Conservation (phyloP, 768 basidiomycete species). For the Rhodotorula taiwanensis region DNA sequence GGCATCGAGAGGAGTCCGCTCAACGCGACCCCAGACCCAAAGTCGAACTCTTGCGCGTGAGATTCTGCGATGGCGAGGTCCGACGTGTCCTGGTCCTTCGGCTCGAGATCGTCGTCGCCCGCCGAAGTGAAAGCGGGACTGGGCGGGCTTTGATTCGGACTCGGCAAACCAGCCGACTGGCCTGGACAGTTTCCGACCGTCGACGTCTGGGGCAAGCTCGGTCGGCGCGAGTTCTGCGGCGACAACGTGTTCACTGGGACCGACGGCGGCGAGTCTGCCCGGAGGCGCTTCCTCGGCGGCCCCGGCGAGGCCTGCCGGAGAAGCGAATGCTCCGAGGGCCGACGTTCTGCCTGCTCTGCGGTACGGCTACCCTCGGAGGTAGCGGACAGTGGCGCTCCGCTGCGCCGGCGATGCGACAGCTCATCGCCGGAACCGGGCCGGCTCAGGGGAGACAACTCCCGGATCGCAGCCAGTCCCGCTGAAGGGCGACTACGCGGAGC, state of each 20-base stretch:
- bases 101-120: slow-evolving; percentile 21
- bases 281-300: slow-evolving; percentile 27
- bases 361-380: too few relatives aligned
- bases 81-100: slow-evolving; percentile 1
- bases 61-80: not conserved
- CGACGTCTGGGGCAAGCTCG: not conserved
- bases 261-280: slow-evolving; percentile 12
- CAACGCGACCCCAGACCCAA: slow-evolving; percentile 46
- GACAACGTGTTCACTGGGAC: too few relatives aligned
- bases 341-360: too few relatives aligned
- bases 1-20: slow-evolving; percentile 82
- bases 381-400: too few relatives aligned
- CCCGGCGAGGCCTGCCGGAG: too few relatives aligned
- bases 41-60: slow-evolving; percentile 13
- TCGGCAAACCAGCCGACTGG: slow-evolving; percentile 9
- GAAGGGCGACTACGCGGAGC: too few relatives aligned
- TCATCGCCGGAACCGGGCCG: too few relatives aligned
- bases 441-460: too few relatives aligned
- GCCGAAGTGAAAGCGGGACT: slow-evolving; percentile 24
- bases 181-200: not conserved
- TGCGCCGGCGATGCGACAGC: too few relatives aligned
- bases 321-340: too few relatives aligned
- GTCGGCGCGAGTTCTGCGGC: too few relatives aligned
- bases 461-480: too few relatives aligned
- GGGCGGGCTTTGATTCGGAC: slow-evolving; percentile 29